Percentiles rank a stretch among this genome's conserved stretches.
Conservation (phyloP, 768 basidiomycete species). For the Tricholomella constricta region DNA sequence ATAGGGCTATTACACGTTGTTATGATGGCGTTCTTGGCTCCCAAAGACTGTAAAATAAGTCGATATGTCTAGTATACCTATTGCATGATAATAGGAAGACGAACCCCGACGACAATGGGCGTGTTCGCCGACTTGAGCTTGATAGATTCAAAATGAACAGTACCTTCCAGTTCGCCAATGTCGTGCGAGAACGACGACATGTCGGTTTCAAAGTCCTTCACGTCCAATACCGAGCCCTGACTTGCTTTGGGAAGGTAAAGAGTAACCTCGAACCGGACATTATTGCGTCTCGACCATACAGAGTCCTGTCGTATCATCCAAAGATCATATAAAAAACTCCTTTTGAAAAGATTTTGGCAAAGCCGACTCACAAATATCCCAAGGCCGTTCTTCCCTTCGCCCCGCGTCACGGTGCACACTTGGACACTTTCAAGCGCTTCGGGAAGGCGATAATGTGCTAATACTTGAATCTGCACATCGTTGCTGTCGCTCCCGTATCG, state of each 20-base stretch:
- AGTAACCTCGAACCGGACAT: slow-evolving; percentile 23
- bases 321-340: neutral
- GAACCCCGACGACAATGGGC: slow-evolving; percentile 37
- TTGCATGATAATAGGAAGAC: slow-evolving; percentile 1
- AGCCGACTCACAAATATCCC: slow-evolving; percentile 36
- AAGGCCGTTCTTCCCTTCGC: slow-evolving; percentile 30
- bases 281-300: slow-evolving; percentile 7
- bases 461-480: slow-evolving; percentile 26
- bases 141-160: slow-evolving; percentile 42
- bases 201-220: slow-evolving; percentile 47
- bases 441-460: slow-evolving; percentile 23
- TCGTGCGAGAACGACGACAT: slow-evolving; percentile 43
- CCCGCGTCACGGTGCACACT: slow-evolving; percentile 27
- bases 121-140: slow-evolving; percentile 36
- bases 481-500: slow-evolving; percentile 17
- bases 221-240: slow-evolving; percentile 23
- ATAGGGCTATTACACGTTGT: slow-evolving; percentile 48
- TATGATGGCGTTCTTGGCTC: slow-evolving; percentile 27
- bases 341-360: neutral
- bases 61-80: neutral
- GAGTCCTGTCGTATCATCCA: slow-evolving; percentile 16
- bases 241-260: slow-evolving; percentile 24
- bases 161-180: slow-evolving; percentile 36
- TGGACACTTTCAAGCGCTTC: slow-evolving; percentile 23
- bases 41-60: slow-evolving; percentile 29